Evolutionary conservation across 305 asterid genomes (phyloP).

Genomic region (Coffea humblotiana): DNA sequence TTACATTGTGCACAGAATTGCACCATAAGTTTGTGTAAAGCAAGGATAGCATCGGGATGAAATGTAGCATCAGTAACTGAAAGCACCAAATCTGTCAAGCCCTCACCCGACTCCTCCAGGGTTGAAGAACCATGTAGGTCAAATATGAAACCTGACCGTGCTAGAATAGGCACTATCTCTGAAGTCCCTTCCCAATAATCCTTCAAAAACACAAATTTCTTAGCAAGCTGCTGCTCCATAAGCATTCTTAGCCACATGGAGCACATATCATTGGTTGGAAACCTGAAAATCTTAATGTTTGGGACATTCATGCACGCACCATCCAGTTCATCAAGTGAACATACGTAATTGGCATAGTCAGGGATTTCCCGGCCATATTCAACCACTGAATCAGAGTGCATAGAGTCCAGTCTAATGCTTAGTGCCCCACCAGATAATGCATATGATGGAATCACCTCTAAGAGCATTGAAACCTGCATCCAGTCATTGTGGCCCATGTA

Average conservation of each 20-base stretch:
- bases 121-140: conserved; percentile 38
- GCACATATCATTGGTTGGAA: conserved; percentile 51
- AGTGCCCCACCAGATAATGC: conserved; percentile 73
- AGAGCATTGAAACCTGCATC: conserved; percentile 81
- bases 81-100: conserved; percentile 53
- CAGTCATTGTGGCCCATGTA: conserved; percentile 87
- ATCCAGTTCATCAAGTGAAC: conserved; percentile 78
- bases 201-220: conserved; percentile 61
- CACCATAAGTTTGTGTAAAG: conserved; percentile 79
- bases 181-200: conserved; percentile 77
- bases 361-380: conserved; percentile 51
- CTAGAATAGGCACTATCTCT: conserved; percentile 75
- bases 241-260: conserved; percentile 74
- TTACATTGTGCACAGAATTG: conserved; percentile 74
- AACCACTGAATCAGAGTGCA: conserved; percentile 44
- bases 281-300: conserved; percentile 61
- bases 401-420: conserved; percentile 64
- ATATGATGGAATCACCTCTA: conserved; percentile 76
- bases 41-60: conserved; percentile 58
- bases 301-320: conserved; percentile 69
- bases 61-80: conserved; percentile 50
- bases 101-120: conserved; percentile 45
- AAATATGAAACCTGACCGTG: conserved; percentile 73
- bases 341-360: conserved; percentile 50
- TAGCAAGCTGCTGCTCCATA: conserved; percentile 88